phyloP scores from a whole-genome alignment of 257 asterid species.

The Lycium ferocissimum region DNA sequence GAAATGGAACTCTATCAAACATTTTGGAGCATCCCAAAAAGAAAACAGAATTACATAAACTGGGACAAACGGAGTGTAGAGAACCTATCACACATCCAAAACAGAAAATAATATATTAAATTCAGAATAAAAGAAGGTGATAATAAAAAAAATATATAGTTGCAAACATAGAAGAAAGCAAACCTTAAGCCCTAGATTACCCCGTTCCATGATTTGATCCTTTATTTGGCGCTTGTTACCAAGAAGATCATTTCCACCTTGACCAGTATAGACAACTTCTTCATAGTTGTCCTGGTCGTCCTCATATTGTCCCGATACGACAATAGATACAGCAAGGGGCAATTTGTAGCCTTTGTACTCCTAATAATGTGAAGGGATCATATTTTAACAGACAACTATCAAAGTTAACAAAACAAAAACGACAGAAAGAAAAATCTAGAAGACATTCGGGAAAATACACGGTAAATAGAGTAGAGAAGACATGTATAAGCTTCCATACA shows the following conservation, averaged over 20 bases:
- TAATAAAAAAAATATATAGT: conserved; percentile 16
- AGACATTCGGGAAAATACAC: background rate
- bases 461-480: background rate
- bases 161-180: conserved; percentile 31
- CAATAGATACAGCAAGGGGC: conserved; percentile 75
- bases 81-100: background rate
- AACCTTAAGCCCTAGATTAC: conserved; percentile 87
- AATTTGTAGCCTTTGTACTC: conserved; percentile 45
- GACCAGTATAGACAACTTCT: conserved; percentile 87
- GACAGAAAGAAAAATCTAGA: background rate
- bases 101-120: conserved; percentile 1
- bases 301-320: conserved; percentile 92
- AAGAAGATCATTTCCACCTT: conserved; percentile 84
- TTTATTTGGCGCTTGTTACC: conserved; percentile 73
- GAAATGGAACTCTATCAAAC: background rate
- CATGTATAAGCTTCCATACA: background rate
- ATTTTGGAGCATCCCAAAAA: background rate
- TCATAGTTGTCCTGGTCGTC: conserved; percentile 82
- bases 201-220: conserved; percentile 71
- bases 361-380: conserved; percentile 36
- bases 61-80: background rate
- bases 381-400: background rate
- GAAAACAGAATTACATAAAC: background rate
- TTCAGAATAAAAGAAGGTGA: conserved; percentile 16
- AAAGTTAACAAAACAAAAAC: background rate